Evolutionary conservation across 2,329 filamentous ascomycete genomes (phyloP).

Genomic region (Beauveria sp.): DNA sequence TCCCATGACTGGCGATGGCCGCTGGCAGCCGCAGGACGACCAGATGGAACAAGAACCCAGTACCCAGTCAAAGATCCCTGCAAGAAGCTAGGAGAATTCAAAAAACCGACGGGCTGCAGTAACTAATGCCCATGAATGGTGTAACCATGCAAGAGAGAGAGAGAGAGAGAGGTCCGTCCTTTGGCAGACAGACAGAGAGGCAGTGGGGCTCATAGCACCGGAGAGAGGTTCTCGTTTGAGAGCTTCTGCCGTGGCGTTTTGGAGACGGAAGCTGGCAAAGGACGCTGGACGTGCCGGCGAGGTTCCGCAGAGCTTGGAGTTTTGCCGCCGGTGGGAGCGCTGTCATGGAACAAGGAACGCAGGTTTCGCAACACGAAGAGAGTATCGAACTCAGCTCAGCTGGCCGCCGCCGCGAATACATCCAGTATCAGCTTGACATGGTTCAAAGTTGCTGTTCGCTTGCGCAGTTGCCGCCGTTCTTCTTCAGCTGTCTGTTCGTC

Average conservation of each 20-base stretch:
- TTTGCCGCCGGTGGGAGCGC: not conserved
- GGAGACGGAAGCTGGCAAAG: slow-evolving; percentile 2
- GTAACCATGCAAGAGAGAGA: slow-evolving; percentile 6
- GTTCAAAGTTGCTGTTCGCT: not conserved
- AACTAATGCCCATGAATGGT: not conserved
- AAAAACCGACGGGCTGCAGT: slow-evolving; percentile 1
- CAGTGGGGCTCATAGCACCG: slow-evolving; percentile 9
- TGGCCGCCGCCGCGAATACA: not conserved
- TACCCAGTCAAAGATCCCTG: slow-evolving; percentile 2
- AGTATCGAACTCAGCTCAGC: not conserved
- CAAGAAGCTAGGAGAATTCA: slow-evolving; percentile 6
- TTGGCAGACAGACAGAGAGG: not conserved
- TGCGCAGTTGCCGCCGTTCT: not conserved
- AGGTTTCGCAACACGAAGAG: not conserved
- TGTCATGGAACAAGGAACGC: not conserved
- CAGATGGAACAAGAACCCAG: slow-evolving; percentile 1
- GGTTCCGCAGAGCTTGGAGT: slow-evolving; percentile 5
- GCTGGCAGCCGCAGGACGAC: slow-evolving; percentile 6
- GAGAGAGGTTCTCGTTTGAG: slow-evolving; percentile 11
- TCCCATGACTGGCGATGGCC: slow-evolving; percentile 8
- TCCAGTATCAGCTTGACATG: not conserved
- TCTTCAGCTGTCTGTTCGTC: not conserved
- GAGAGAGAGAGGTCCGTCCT: not conserved
- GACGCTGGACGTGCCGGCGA: not conserved
- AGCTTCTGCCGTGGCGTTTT: slow-evolving; percentile 11